These are phyloP conservation scores for Nicotiana tomentosiformis DNA, from an alignment of 257 asterid genomes.

Conservation along the genomic window DNA sequence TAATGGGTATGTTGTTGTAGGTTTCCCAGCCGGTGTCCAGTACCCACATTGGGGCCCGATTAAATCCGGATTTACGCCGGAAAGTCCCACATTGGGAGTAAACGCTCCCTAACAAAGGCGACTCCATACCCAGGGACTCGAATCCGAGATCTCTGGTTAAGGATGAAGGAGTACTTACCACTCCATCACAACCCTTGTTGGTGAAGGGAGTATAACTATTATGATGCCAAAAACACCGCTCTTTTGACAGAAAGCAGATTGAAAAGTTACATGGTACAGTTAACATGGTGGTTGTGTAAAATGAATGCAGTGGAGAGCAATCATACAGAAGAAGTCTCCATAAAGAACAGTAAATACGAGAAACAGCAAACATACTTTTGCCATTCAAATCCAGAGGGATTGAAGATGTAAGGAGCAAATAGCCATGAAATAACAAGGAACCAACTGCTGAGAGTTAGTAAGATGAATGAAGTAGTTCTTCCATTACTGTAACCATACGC, in stretches of 20 bases:
- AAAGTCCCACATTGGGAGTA: too few species aligned
- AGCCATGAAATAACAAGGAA: slow-evolving; percentile 97
- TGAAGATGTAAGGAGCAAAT: slow-evolving; percentile 92
- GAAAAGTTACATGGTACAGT: background rate
- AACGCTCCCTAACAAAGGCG: too few species aligned
- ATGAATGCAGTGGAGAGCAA: slow-evolving; percentile 1
- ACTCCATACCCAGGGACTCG: too few species aligned
- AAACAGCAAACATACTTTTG: slow-evolving; percentile 80
- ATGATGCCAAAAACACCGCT: background rate
- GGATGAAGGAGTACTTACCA: too few species aligned
- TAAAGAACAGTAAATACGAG: background rate
- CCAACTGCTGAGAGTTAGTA: slow-evolving; percentile 90
- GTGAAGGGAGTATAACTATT: background rate
- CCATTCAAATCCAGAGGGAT: slow-evolving; percentile 99
- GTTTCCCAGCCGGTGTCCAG: too few species aligned
- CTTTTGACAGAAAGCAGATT: background rate
- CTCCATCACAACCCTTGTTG: too few species aligned
- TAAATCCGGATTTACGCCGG: too few species aligned
- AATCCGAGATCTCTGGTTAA: too few species aligned
- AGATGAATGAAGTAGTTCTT: slow-evolving; percentile 63
- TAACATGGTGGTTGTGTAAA: background rate
- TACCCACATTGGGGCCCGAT: too few species aligned
- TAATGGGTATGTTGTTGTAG: too few species aligned
- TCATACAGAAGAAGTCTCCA: slow-evolving; percentile 14
- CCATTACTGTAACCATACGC: slow-evolving; percentile 73